A percentile compares a stretch with the other conserved stretches of the same genome.
Evolutionary conservation across 108 stramenopile genomes (phyloP).

Genomic region (Craspedostauros australis): DNA sequence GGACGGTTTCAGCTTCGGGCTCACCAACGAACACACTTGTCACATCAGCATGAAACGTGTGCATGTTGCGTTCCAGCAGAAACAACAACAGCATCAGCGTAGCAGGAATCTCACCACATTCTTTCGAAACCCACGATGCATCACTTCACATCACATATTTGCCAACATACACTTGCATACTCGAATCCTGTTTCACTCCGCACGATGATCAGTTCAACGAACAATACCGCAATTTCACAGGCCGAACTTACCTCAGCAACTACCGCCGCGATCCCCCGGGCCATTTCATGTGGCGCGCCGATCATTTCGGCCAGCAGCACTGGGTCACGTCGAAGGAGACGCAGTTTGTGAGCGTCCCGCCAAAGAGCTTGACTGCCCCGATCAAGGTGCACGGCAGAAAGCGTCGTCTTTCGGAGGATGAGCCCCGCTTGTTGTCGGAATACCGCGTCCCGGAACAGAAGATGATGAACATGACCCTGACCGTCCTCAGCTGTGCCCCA

Average conservation of each 20-base stretch:
- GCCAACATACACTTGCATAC: too few relatives aligned
- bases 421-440: conserved; percentile 49
- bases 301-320: conserved; percentile 79
- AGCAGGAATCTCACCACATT: too few relatives aligned
- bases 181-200: too few relatives aligned
- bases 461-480: conserved; percentile 69
- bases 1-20: too few relatives aligned
- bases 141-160: too few relatives aligned
- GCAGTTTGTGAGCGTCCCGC: conserved; percentile 51
- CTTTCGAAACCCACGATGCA: too few relatives aligned
- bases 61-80: too few relatives aligned
- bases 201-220: conserved; percentile 53
- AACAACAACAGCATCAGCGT: too few relatives aligned
- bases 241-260: conserved; percentile 42
- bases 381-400: conserved; percentile 17
- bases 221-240: conserved; percentile 56
- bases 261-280: conserved; percentile 37
- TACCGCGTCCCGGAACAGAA: conserved; percentile 42
- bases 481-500: conserved; percentile 58
- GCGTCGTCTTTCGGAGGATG: conserved; percentile 33
- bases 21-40: too few relatives aligned
- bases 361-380: conserved; percentile 18
- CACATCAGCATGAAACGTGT: too few relatives aligned
- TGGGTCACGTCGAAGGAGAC: conserved; percentile 75
- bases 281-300: conserved; percentile 71